Evolutionary conservation across 257 asterid species (phyloP), one percentile per base, ranked within the genome.

Genomic region (Nicotiana paniculata): DNA sequence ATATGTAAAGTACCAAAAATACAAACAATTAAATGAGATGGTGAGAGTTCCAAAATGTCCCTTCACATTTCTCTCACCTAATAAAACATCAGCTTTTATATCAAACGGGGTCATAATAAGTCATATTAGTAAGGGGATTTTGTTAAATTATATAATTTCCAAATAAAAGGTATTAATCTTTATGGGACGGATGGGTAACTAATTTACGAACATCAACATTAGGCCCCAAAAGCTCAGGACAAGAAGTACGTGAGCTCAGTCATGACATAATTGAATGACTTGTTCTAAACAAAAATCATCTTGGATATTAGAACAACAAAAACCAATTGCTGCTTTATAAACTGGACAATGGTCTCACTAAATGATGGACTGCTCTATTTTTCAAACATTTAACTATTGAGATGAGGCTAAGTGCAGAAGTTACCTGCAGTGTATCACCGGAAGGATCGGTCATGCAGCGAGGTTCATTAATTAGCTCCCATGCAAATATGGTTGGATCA

Each of bases 391-490:
- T 3, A 43, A 66, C 9, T 21, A 81, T 32, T 11, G 43, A n/a
- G 30, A 80, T 79, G 28, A 43, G 84, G 77, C 10, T 17, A 77
- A 80, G 61, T 39, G 68, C 18, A 48, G 8, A 17, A 86, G 84
- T 85, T 86, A 93, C 99, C 94, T 96, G 99, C 82, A 96, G 97
- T 11, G 98, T 94, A 87, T 96, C 93, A 79, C 99, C 99, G 67
- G 98, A 96, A 86, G 93, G 90, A 84, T 96, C 99, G 9, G 96
- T 90, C 72, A 90, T 86, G 85, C 98, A 92, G 35, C 99, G 96
- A 67, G 99, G 99, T 84, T 96, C 99, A 39, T 96, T 96, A 85
- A 96, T 96, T 81, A 96, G 88, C 88, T 96, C 98, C 98, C 99
- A 96, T 6, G 93, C 99, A 75, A 96, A 93, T 43, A 96, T 96